Conservation (phyloP, 2,329 filamentous ascomycete genomes). For the Capronia epimyces region DNA sequence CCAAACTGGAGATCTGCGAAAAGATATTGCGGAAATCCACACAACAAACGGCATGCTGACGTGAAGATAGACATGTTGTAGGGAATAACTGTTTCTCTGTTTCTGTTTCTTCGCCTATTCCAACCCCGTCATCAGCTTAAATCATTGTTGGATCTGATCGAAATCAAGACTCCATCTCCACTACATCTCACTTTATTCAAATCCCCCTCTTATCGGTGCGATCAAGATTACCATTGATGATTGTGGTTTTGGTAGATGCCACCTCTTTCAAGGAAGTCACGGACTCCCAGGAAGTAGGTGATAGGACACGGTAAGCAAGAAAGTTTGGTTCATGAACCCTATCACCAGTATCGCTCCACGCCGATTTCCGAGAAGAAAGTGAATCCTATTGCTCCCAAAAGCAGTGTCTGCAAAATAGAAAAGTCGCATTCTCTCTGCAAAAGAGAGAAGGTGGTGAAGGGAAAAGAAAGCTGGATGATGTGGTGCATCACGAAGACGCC, state of each 20-base stretch:
- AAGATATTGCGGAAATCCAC: too few relatives aligned
- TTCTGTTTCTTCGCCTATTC: background rate
- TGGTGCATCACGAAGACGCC: conserved; percentile 1
- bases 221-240: background rate
- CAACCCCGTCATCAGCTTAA: background rate
- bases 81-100: background rate
- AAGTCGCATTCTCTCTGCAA: background rate
- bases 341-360: background rate
- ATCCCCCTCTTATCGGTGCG: background rate
- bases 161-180: too few relatives aligned
- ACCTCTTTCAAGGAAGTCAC: background rate
- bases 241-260: background rate
- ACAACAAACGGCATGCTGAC: too few relatives aligned
- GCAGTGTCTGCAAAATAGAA: background rate
- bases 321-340: background rate
- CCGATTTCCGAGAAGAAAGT: background rate
- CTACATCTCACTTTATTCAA: background rate
- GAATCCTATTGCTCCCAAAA: background rate
- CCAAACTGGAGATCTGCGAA: too few relatives aligned
- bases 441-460: background rate
- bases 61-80: too few relatives aligned
- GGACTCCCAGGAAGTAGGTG: background rate
- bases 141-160: too few relatives aligned
- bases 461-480: background rate
- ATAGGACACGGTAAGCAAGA: background rate